A percentile compares a stretch with the other conserved stretches of the same genome.
Evolutionary conservation across 1,284 basidiomycete species (phyloP).

Genomic region (Tilletia indica): DNA sequence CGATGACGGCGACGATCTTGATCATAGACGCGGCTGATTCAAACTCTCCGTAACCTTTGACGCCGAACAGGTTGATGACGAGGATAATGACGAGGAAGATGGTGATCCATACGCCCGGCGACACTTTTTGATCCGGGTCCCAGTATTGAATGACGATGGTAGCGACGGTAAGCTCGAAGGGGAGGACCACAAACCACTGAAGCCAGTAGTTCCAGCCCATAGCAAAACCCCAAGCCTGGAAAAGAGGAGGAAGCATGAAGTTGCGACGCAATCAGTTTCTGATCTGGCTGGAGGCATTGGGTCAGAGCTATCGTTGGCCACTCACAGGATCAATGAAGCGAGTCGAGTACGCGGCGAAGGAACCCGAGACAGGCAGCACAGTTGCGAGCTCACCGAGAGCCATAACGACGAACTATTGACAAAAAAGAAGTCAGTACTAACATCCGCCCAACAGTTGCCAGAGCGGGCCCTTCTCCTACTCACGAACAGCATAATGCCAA

Average conservation of each 20-base stretch:
- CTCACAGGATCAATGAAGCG: conserved; percentile 61
- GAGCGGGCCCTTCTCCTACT: conserved; percentile 13
- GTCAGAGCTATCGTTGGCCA: no score
- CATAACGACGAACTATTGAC: conserved; percentile 29
- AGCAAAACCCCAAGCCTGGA: conserved; percentile 67
- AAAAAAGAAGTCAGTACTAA: background rate
- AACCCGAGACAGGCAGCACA: conserved; percentile 45
- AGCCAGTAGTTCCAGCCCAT: conserved; percentile 49
- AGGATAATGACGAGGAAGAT: conserved; percentile 41
- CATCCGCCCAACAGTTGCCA: no score
- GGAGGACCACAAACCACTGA: conserved; percentile 47
- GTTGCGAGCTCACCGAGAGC: conserved; percentile 48
- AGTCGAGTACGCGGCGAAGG: conserved; percentile 43
- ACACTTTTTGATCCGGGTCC: conserved; percentile 42
- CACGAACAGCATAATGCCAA: conserved; percentile 40
- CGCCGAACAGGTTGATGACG: conserved; percentile 44
- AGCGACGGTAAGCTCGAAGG: conserved; percentile 56
- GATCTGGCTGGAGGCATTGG: no score
- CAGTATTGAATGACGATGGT: conserved; percentile 56
- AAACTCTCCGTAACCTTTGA: conserved; percentile 59
- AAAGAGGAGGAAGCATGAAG: no score
- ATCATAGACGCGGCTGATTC: conserved; percentile 64
- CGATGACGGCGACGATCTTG: conserved; percentile 63
- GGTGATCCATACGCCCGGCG: conserved; percentile 41
- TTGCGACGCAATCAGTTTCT: no score